A percentile compares a stretch with the other conserved stretches of the same genome.
Evolutionary conservation across 371 early-diverging fungal genomes (phyloP).

Genomic region (Cladochytrium tenue): DNA sequence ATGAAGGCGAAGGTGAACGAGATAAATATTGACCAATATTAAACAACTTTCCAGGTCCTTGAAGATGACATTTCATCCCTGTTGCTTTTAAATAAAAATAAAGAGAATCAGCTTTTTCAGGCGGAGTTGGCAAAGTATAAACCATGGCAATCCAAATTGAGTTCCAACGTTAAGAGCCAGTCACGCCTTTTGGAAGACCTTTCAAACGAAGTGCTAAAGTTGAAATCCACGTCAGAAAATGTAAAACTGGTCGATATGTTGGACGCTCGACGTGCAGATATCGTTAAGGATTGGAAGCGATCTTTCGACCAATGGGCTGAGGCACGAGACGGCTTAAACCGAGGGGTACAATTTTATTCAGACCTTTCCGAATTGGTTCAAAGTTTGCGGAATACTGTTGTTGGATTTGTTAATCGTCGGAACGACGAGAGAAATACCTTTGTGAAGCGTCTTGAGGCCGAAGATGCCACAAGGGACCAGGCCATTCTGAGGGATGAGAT

Average conservation of each 20-base stretch:
- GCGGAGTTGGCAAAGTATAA: conserved; percentile 88
- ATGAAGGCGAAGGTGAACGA: conserved; percentile 72
- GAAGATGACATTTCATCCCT: conserved; percentile 87
- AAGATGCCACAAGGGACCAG: conserved; percentile 70
- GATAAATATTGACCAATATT: not conserved
- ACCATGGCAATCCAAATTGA: conserved; percentile 72
- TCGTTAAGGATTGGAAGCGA: conserved; percentile 48
- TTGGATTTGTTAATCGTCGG: conserved; percentile 68
- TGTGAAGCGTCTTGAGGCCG: conserved; percentile 58
- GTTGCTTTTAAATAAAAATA: conserved; percentile 80
- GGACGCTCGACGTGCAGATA: conserved; percentile 64
- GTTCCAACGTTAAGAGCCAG: conserved; percentile 75
- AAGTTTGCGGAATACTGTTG: conserved; percentile 60
- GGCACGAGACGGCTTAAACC: conserved; percentile 69
- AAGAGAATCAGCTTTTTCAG: conserved; percentile 84
- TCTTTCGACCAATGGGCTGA: conserved; percentile 61
- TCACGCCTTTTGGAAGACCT: conserved; percentile 74
- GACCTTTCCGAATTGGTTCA: conserved; percentile 68
- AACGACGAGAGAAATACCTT: conserved; percentile 68
- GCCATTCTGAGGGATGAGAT: conserved; percentile 72
- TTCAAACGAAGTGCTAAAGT: conserved; percentile 67
- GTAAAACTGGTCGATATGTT: conserved; percentile 66
- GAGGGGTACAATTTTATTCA: conserved; percentile 80
- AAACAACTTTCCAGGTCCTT: conserved; percentile 51
- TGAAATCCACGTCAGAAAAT: conserved; percentile 76